Conservation (phyloP, 2,329 filamentous ascomycete genomes). For the Scolecobasidium constrictum region DNA sequence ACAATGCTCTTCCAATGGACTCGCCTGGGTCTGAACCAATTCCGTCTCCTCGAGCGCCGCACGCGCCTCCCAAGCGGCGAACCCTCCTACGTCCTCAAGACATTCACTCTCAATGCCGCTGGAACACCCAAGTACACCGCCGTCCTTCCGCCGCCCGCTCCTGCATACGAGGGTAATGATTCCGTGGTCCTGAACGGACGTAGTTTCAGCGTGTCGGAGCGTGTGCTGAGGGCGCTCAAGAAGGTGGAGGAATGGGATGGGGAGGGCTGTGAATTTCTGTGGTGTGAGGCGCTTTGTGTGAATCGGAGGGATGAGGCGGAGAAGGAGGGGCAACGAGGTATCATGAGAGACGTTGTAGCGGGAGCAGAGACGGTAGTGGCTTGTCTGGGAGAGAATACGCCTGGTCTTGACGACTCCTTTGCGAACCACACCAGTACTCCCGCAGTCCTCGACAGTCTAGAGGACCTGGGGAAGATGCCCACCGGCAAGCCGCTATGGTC, state of each 20-base stretch:
- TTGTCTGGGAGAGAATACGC: neutral
- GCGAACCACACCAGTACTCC: too few relatives aligned
- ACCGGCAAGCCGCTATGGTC: too few relatives aligned
- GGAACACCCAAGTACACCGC: neutral
- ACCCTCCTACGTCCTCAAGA: neutral
- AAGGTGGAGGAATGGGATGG: neutral
- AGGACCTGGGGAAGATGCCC: too few relatives aligned
- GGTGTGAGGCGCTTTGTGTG: neutral
- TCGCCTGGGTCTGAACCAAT: neutral
- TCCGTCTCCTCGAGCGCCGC: neutral
- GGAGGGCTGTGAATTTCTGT: neutral
- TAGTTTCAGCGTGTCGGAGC: neutral
- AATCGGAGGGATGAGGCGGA: neutral
- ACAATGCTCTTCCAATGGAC: neutral
- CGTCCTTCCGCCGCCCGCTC: too few relatives aligned
- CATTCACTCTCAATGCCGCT: neutral
- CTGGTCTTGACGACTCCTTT: too few relatives aligned
- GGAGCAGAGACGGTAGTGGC: neutral
- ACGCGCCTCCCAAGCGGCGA: neutral
- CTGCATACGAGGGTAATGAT: neutral
- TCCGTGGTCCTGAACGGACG: neutral
- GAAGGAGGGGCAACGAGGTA: neutral
- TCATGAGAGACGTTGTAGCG: neutral
- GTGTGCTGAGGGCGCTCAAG: neutral
- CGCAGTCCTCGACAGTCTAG: too few relatives aligned